Base-by-base conservation (phyloP, 345 rosid species). In the Populus nigra region DNA sequence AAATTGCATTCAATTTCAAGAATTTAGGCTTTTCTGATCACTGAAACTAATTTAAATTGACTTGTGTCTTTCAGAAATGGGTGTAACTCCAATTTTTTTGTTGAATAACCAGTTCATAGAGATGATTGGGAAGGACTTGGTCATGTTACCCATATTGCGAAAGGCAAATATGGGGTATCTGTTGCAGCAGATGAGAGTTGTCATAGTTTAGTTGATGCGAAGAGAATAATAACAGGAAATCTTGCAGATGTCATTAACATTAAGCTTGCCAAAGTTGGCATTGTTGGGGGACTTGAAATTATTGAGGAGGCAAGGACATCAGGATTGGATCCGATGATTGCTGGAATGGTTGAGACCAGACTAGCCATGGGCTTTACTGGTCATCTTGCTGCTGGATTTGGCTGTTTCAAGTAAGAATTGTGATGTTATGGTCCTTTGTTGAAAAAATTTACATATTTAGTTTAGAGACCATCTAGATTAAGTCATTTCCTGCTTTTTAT, bases 151-250 rank as follows among this genome's bases (percentile, higher is more conserved):
- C 89, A 36, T 49, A 79, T 85, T 73, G 99, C 91, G 5, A 90
- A 84, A 81, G 78, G 79, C 45, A 92, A 85, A 73, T 93, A 86
- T 38, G 91, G 91, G 45, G 87, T 91, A 75, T 95, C 96, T 38
- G 90, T 96, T 81, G 98, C 97, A 65, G 99, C 98, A 33, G 98
- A 96, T 82, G 97, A 96, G 87, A 96, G 99, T 80, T 93, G 96
- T 72, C 89, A 93, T 63, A 86, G 85, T 78, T 71, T 91, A 78
- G 84, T 72, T 79, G 98, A 96, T 73, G 91, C 88, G 69, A 86
- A 87, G 87, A 92, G 76, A 88, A 93, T 96, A 77, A 84, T 85
- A 9, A 76, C 85, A 65, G 93, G 83, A 79, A 83, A 85, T 49
- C 87, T 91, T 15, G 94, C 90, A 5, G 83, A 92, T 90, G 93